These are phyloP conservation scores for Pleurotus pulmonarius DNA, from an alignment of 768 basidiomycete genomes.

Conservation along the genomic window DNA sequence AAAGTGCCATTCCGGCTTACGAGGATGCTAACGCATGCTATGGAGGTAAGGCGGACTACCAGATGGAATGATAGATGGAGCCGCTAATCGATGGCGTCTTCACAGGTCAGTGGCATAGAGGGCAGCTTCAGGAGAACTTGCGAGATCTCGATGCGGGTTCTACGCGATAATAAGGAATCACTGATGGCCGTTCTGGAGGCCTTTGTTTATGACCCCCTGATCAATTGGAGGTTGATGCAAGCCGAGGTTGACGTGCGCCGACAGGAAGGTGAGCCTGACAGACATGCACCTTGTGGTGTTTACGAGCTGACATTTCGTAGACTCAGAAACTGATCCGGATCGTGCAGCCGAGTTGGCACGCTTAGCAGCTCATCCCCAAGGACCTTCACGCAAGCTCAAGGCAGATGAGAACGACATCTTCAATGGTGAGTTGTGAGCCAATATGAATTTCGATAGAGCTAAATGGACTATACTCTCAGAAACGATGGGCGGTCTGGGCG, in stretches of 20 bases:
- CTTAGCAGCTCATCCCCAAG: slow-evolving; percentile 73
- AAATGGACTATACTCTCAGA: slow-evolving; percentile 19
- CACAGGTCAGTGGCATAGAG: slow-evolving; percentile 92
- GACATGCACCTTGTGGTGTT: slow-evolving; percentile 7
- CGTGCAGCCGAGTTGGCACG: slow-evolving; percentile 62
- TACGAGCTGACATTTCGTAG: slow-evolving; percentile 15
- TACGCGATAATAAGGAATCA: slow-evolving; percentile 98
- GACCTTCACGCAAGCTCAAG: slow-evolving; percentile 75
- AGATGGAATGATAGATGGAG: no score
- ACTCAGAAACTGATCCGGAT: slow-evolving; percentile 45
- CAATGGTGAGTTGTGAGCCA: slow-evolving; percentile 53
- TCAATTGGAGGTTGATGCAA: slow-evolving; percentile 94
- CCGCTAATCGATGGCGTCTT: slow-evolving; percentile 10
- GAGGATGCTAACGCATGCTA: slow-evolving; percentile 96
- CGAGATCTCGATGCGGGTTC: slow-evolving; percentile 96
- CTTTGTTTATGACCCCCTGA: slow-evolving; percentile 96
- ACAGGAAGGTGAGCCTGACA: slow-evolving; percentile 49
- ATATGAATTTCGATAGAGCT: background rate
- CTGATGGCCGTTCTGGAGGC: slow-evolving; percentile 98
- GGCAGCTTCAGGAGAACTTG: slow-evolving; percentile 95
- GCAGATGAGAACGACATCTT: slow-evolving; percentile 94
- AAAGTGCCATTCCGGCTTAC: slow-evolving; percentile 98
- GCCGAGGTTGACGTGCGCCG: slow-evolving; percentile 72
- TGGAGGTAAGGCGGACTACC: slow-evolving; percentile 68
- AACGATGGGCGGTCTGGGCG: slow-evolving; percentile 50